Conservation (phyloP, 2,329 filamentous ascomycete genomes). For the Exophiala aquamarina region DNA sequence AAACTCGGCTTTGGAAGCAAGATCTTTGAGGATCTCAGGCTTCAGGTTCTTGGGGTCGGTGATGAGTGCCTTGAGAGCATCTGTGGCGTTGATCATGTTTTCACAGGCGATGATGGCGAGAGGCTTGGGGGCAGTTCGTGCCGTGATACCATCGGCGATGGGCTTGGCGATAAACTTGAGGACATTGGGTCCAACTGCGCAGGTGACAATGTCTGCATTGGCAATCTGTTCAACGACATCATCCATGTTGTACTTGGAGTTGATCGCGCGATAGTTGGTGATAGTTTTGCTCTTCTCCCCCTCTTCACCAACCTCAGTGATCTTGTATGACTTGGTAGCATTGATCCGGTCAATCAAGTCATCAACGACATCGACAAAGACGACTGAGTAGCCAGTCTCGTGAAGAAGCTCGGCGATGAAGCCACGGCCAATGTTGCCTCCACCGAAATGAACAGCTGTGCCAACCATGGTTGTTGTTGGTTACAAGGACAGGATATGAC, state of each 20-base stretch:
- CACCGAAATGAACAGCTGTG: conserved; percentile 82
- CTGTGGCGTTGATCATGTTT: conserved; percentile 94
- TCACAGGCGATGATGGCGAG: conserved; percentile 95
- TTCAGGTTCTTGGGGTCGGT: conserved; percentile 71
- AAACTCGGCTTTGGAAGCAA: conserved; percentile 76
- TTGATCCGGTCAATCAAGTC: conserved; percentile 78
- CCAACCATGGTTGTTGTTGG: conserved; percentile 19
- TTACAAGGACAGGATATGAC: not conserved
- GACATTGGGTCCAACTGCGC: conserved; percentile 93
- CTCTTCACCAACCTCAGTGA: conserved; percentile 87
- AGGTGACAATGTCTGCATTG: conserved; percentile 87
- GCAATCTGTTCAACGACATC: conserved; percentile 83
- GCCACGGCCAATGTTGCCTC: conserved; percentile 82
- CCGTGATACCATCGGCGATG: conserved; percentile 90
- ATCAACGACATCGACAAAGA: conserved; percentile 94
- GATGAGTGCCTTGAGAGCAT: conserved; percentile 80
- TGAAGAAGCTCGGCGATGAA: conserved; percentile 91
- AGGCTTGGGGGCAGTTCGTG: conserved; percentile 65
- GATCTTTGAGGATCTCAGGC: conserved; percentile 52
- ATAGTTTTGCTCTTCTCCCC: conserved; percentile 80
- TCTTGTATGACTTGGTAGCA: conserved; percentile 73
- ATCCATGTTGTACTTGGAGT: conserved; percentile 81
- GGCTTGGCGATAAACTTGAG: conserved; percentile 94
- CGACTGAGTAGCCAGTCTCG: conserved; percentile 90
- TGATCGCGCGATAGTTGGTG: conserved; percentile 95